Percentiles rank a stretch among this genome's conserved stretches.
phyloP scores from a whole-genome alignment of 73 alveolate genomes.

The Durusdinium trenchii region DNA sequence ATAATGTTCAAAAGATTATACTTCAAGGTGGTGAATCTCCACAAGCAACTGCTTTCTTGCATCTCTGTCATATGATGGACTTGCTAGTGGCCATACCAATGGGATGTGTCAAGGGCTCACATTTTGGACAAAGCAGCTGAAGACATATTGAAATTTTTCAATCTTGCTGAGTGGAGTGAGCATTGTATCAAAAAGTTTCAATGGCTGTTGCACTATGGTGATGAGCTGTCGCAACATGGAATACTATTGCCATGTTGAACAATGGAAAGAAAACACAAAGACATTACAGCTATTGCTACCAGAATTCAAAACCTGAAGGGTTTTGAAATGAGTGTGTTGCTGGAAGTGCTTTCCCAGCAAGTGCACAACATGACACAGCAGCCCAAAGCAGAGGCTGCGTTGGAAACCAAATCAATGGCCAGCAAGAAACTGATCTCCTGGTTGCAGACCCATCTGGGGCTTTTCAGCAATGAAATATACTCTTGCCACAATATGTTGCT shows the following conservation, averaged over 20 bases:
- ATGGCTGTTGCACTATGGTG: slow-evolving; percentile 25
- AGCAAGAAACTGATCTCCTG: neutral
- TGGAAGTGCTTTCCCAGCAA: neutral
- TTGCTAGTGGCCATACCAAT: neutral
- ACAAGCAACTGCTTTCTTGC: neutral
- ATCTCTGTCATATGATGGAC: slow-evolving; percentile 1
- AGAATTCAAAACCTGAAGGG: neutral
- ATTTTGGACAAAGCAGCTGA: neutral
- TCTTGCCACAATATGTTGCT: neutral
- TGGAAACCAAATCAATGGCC: neutral
- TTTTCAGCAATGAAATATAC: neutral
- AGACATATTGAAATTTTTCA: neutral
- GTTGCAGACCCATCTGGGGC: neutral
- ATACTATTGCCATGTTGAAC: neutral
- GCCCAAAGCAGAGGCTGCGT: neutral
- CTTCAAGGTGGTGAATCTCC: neutral
- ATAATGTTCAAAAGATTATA: neutral
- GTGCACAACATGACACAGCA: neutral
- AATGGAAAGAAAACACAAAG: slow-evolving; percentile 24
- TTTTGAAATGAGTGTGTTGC: neutral
- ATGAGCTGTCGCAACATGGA: neutral
- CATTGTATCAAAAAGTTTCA: neutral
- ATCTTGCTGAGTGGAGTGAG: neutral
- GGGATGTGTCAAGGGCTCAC: neutral
- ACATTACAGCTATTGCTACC: neutral